Percentiles rank a stretch among this genome's conserved stretches.
Evolutionary conservation across 495 filamentous ascomycete species (phyloP).

Genomic region (Penicillium psychrofluorescens): DNA sequence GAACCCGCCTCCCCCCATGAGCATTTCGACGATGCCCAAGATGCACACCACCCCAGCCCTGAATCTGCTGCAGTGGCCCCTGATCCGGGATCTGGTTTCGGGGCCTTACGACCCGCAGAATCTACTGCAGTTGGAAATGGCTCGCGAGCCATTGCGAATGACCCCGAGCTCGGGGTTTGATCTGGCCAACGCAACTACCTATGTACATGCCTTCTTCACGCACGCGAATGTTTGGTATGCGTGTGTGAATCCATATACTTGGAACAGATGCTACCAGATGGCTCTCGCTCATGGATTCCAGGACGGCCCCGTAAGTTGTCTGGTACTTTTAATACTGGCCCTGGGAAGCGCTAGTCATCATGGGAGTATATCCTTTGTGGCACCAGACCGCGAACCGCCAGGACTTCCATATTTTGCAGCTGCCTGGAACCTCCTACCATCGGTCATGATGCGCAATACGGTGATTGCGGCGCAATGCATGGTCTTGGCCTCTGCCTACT

Average conservation of each 20-base stretch:
- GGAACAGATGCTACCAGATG: constrained; percentile 66
- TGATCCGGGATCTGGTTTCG: constrained; percentile 69
- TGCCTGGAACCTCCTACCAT: constrained; percentile 69
- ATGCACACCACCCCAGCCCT: constrained; percentile 72
- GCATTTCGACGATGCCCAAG: constrained; percentile 80
- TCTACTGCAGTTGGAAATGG: constrained; percentile 74
- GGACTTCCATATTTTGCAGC: constrained; percentile 76
- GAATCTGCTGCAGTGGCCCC: constrained; percentile 71
- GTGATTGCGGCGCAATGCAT: constrained; percentile 72
- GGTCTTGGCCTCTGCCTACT: constrained; percentile 68
- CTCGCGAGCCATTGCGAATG: constrained; percentile 60
- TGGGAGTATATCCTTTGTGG: constrained; percentile 65
- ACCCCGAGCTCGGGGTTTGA: constrained; percentile 55
- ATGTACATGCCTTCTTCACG: constrained; percentile 71
- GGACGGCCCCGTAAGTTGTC: constrained; percentile 72
- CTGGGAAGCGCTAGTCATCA: constrained; percentile 63
- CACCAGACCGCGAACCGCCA: constrained; percentile 64
- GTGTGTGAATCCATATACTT: constrained; percentile 75
- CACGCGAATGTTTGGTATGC: constrained; percentile 81
- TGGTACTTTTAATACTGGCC: constrained; percentile 73
- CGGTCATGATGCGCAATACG: constrained; percentile 71
- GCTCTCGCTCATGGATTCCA: constrained; percentile 67
- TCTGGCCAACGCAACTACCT: constrained; percentile 64
- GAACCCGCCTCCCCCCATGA: constrained; percentile 44
- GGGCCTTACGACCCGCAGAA: constrained; percentile 72